Percentiles rank a stretch among this genome's conserved stretches.
Conservation (phyloP, 495 filamentous ascomycete species). For the Diplogelasinospora grovesii region DNA sequence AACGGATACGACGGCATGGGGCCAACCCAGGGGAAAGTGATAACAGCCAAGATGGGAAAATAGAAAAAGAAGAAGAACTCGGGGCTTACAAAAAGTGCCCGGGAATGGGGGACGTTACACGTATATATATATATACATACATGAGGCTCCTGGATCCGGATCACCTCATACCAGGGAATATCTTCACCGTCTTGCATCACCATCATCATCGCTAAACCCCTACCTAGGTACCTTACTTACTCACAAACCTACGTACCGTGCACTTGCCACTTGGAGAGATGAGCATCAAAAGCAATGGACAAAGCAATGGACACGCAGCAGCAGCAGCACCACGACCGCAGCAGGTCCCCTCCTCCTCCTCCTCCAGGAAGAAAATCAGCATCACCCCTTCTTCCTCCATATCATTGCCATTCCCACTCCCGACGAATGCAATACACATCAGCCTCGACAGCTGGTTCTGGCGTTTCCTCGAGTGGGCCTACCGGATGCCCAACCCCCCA, state of each 20-base stretch:
- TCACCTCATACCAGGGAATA: constrained; percentile 2
- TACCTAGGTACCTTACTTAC: too few relatives aligned
- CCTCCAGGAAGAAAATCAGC: not conserved
- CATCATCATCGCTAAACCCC: too few relatives aligned
- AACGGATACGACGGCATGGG: too few relatives aligned
- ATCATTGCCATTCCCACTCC: not conserved
- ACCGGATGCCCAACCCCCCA: constrained; percentile 12
- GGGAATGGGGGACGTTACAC: too few relatives aligned
- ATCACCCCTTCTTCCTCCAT: too few relatives aligned
- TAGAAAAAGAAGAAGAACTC: too few relatives aligned
- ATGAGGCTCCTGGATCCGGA: not conserved
- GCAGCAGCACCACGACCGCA: not conserved
- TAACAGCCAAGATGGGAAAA: too few relatives aligned
- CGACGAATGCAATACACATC: constrained; percentile 6
- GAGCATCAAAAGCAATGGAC: not conserved
- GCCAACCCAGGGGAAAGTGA: too few relatives aligned
- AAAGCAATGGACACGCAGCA: not conserved
- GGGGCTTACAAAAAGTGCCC: too few relatives aligned
- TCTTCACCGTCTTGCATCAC: too few relatives aligned
- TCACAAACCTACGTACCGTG: too few relatives aligned
- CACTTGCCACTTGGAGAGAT: too few relatives aligned
- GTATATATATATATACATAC: not conserved
- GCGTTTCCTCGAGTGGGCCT: constrained; percentile 23
- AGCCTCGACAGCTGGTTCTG: constrained; percentile 16
- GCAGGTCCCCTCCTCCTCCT: not conserved